phyloP scores from a whole-genome alignment of 2,329 filamentous ascomycete species.

The Penicillium expansum region DNA sequence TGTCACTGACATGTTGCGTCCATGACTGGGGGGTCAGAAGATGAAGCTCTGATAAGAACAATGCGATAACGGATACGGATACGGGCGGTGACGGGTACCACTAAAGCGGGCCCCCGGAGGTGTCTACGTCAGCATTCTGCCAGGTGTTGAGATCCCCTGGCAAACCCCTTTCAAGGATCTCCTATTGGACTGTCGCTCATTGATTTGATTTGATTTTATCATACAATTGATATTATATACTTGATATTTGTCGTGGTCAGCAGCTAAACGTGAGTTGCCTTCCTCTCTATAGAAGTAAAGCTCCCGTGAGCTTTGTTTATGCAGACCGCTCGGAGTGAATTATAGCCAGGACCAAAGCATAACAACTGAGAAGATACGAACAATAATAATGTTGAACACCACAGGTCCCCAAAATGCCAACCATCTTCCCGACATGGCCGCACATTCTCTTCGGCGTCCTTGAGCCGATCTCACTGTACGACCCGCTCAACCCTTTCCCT shows the following conservation, averaged over 20 bases:
- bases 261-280: background rate
- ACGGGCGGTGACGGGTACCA: slow-evolving; percentile 11
- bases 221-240: background rate
- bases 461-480: slow-evolving; percentile 67
- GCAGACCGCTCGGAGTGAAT: background rate
- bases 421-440: slow-evolving; percentile 62
- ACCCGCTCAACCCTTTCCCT: slow-evolving; percentile 1
- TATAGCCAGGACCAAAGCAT: background rate
- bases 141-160: slow-evolving; percentile 1
- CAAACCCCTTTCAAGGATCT: background rate
- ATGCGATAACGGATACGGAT: slow-evolving; percentile 10
- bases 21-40: background rate
- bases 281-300: background rate
- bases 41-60: slow-evolving; percentile 11
- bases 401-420: slow-evolving; percentile 24
- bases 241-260: background rate
- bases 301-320: background rate
- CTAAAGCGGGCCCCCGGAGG: background rate
- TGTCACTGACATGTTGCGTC: slow-evolving; percentile 4
- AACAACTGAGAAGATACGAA: background rate
- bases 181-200: background rate
- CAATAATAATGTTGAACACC: background rate
- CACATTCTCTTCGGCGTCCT: slow-evolving; percentile 65
- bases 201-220: background rate
- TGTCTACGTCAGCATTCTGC: slow-evolving; percentile 12